Conservation (phyloP, 495 filamentous ascomycete species). For the Choiromyces venosus region DNA sequence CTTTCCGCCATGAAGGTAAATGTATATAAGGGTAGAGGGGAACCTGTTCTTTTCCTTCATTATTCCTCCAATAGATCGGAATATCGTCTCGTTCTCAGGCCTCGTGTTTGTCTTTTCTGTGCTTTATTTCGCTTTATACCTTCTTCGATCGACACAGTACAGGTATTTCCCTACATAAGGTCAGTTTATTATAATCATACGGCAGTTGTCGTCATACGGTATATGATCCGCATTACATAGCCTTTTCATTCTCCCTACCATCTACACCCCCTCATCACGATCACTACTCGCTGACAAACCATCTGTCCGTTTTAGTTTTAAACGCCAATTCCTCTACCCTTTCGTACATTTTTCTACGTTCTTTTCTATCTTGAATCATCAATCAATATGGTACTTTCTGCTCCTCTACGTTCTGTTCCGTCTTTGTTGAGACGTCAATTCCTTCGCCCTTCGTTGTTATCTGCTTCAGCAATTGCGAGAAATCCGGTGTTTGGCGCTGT, state of each 20-base stretch:
- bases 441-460: constrained; percentile 55
- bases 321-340: not conserved
- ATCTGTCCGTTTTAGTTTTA: not conserved
- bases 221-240: not conserved
- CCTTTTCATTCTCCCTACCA: not conserved
- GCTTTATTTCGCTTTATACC: not conserved
- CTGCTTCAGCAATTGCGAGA: constrained; percentile 44
- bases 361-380: constrained; percentile 13
- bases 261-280: not conserved
- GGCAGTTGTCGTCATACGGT: not conserved
- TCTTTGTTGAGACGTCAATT: constrained; percentile 45
- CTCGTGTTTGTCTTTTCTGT: not conserved
- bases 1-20: not conserved
- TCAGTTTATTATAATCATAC: not conserved
- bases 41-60: not conserved
- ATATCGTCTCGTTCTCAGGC: not conserved
- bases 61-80: not conserved
- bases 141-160: not conserved
- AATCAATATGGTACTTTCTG: constrained; percentile 66
- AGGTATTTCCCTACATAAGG: not conserved
- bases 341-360: not conserved
- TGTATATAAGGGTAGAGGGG: not conserved
- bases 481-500: constrained; percentile 38
- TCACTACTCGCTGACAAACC: not conserved
- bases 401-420: constrained; percentile 54